Conservation (phyloP, 176 grass and related monocot genomes). For the Ensete ventricosum region DNA sequence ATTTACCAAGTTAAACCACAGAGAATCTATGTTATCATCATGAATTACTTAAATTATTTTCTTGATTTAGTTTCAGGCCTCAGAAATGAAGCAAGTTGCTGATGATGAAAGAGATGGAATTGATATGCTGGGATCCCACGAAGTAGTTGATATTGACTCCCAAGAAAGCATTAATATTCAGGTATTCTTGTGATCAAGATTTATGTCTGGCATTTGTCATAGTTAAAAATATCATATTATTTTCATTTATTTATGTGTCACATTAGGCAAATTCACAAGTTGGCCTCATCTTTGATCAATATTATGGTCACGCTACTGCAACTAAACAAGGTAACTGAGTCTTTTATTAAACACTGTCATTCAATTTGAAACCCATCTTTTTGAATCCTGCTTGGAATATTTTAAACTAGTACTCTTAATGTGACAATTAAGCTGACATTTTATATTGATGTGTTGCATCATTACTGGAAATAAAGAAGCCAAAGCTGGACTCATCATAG, state of each 20-base stretch:
- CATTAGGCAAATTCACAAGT: background rate
- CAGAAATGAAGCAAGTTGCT: background rate
- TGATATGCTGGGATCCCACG: background rate
- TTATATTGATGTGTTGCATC: background rate
- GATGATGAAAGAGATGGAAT: background rate
- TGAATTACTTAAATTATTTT: background rate
- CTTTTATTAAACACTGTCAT: background rate
- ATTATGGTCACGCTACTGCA: background rate
- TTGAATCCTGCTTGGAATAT: background rate
- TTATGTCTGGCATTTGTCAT: background rate
- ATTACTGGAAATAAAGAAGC: background rate
- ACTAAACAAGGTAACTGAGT: background rate
- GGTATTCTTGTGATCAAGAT: background rate
- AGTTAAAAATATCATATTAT: background rate
- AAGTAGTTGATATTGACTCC: background rate
- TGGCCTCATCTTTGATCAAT: background rate
- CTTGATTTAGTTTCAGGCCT: background rate
- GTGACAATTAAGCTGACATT: background rate
- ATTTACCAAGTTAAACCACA: background rate
- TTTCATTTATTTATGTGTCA: background rate
- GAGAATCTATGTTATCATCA: background rate
- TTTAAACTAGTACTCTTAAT: background rate
- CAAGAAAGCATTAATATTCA: background rate
- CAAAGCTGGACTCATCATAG: background rate
- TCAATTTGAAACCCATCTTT: background rate